phyloP scores from a whole-genome alignment of 1,139 yeast species.

The Arxiozyma bovina region DNA sequence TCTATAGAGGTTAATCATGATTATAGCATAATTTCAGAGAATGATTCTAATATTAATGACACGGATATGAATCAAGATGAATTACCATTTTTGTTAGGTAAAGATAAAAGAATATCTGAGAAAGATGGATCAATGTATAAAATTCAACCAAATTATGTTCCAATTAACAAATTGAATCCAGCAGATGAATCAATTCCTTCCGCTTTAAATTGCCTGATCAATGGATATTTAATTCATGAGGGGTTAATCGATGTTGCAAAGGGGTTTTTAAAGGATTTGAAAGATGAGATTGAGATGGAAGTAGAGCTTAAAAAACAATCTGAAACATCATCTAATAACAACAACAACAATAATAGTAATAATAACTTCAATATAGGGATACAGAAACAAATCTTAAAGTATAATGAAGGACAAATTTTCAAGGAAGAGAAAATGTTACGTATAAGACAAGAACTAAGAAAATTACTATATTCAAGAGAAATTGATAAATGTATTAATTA shows the following conservation, averaged over 20 bases:
- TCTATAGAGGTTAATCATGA: conserved; percentile 2
- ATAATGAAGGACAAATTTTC: conserved; percentile 25
- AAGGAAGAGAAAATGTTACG: conserved; percentile 37
- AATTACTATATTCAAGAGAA: conserved; percentile 38
- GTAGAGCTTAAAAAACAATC: background rate
- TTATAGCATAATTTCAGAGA: background rate
- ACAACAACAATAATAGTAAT: background rate
- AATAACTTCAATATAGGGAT: conserved; percentile 12
- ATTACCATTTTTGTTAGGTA: conserved; percentile 12
- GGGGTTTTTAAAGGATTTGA: conserved; percentile 48
- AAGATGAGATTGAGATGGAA: conserved; percentile 19
- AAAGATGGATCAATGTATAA: conserved; percentile 20
- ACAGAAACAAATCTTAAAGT: conserved; percentile 9
- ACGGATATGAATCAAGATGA: background rate
- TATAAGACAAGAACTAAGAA: conserved; percentile 46
- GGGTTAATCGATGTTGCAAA: conserved; percentile 64
- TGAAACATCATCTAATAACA: background rate
- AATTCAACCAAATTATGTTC: conserved; percentile 16
- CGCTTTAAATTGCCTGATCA: conserved; percentile 48
- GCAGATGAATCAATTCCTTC: conserved; percentile 34
- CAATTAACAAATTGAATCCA: conserved; percentile 21
- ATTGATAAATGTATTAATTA: conserved; percentile 42
- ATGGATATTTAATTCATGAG: conserved; percentile 61
- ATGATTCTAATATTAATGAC: conserved; percentile 1
- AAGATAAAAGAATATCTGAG: conserved; percentile 16